Percentiles rank a stretch among this genome's conserved stretches.
Evolutionary conservation across 2,329 filamentous ascomycete genomes (phyloP).

Genomic region (Colletotrichum simmondsii): DNA sequence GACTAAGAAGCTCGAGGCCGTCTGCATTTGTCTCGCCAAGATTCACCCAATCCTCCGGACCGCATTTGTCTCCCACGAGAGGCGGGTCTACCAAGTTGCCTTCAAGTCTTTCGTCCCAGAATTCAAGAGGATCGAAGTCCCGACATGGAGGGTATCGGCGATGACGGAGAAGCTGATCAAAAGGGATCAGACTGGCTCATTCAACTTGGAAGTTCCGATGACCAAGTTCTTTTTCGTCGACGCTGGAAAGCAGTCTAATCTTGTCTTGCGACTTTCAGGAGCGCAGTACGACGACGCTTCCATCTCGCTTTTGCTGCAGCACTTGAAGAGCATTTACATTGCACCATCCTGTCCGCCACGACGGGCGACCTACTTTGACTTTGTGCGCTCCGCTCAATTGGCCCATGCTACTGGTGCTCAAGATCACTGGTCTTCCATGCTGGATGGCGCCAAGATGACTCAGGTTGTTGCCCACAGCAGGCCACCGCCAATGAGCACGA

Average conservation of each 20-base stretch:
- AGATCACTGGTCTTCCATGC: slow-evolving; percentile 57
- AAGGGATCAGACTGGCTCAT: slow-evolving; percentile 51
- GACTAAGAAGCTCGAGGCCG: slow-evolving; percentile 55
- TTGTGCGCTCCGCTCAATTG: slow-evolving; percentile 52
- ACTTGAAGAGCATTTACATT: slow-evolving; percentile 59
- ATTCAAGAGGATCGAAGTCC: slow-evolving; percentile 55
- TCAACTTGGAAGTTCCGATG: slow-evolving; percentile 55
- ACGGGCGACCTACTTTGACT: slow-evolving; percentile 59
- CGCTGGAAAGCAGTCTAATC: slow-evolving; percentile 56
- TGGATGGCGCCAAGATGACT: slow-evolving; percentile 59
- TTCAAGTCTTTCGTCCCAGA: slow-evolving; percentile 54
- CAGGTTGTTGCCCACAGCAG: slow-evolving; percentile 54
- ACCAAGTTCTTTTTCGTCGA: slow-evolving; percentile 64
- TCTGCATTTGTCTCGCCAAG: slow-evolving; percentile 54
- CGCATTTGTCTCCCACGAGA: slow-evolving; percentile 59
- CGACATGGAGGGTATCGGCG: slow-evolving; percentile 50
- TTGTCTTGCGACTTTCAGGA: slow-evolving; percentile 59
- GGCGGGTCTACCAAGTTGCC: slow-evolving; percentile 60
- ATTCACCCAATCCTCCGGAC: slow-evolving; percentile 66
- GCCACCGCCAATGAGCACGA: slow-evolving; percentile 51
- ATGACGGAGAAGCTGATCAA: slow-evolving; percentile 53
- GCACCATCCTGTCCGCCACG: slow-evolving; percentile 44
- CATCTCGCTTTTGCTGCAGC: slow-evolving; percentile 57
- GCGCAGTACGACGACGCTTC: slow-evolving; percentile 62
- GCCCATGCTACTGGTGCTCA: slow-evolving; percentile 50